Conservation (phyloP, 192 early-diverging fungal genomes). For the Coemansia reversa region DNA sequence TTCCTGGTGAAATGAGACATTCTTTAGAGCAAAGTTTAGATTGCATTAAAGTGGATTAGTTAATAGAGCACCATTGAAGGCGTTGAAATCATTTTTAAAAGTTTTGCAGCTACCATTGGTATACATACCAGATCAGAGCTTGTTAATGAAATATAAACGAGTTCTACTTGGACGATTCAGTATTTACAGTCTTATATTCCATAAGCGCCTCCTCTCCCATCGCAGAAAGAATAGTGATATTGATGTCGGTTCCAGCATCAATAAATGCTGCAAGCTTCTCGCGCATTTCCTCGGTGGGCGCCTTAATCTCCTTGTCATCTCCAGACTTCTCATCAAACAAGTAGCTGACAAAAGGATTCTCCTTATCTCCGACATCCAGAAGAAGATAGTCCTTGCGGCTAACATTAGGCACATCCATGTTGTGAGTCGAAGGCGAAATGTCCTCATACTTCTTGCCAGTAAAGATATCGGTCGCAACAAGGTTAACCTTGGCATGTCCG, state of each 20-base stretch:
- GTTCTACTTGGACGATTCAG: background rate
- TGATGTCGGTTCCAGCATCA: constrained; percentile 56
- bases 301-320: constrained; percentile 54
- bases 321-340: constrained; percentile 81
- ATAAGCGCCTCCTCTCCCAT: constrained; percentile 94
- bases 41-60: too few relatives aligned
- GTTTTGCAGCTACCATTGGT: background rate
- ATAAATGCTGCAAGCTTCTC: too few relatives aligned
- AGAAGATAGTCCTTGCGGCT: constrained; percentile 80
- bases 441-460: constrained; percentile 98
- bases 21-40: too few relatives aligned
- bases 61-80: background rate
- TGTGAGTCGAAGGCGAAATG: constrained; percentile 99
- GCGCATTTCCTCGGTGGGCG: too few relatives aligned
- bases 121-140: background rate
- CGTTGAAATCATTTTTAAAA: background rate
- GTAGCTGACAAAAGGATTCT: constrained; percentile 44
- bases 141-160: background rate
- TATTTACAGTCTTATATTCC: constrained; percentile 59
- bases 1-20: too few relatives aligned
- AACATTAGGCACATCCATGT: constrained; percentile 99
- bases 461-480: constrained; percentile 95
- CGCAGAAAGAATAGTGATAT: constrained; percentile 80
- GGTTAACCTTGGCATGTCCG: constrained; percentile 99
- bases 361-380: constrained; percentile 77